Evolutionary conservation across 257 asterid species (phyloP), one percentile per base, ranked within the genome.

Genomic region (Galeopsis tetrahit): DNA sequence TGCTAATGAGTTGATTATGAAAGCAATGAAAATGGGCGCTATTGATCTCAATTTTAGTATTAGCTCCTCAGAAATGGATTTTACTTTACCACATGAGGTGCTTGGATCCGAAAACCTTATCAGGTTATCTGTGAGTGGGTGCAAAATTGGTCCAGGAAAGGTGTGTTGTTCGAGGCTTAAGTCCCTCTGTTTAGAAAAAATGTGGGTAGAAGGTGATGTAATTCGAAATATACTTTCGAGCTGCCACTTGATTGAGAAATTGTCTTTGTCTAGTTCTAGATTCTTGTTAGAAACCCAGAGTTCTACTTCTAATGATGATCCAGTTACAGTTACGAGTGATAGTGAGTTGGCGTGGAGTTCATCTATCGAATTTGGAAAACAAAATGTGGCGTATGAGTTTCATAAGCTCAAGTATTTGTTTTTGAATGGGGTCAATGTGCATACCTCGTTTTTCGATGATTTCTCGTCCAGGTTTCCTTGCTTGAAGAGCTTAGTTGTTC

Each of bases 381-480:
- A 2, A 42, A 42, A 42, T 42, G 48, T 55, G 68, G 55, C 1
- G 44, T 46, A 1, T 46, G 59, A 31, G 51, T 55, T 48, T 43
- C 38, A 7, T 46, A 57, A 32, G 15, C 66, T 77, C 28, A 67
- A 28, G 14, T 31, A 14, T 31, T n/a, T 77, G 59, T 49, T 17
- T 7, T 5, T 71, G 38, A 8, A 1, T 2, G 10, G 4, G 4
- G 65, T 55, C 36, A 2, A 15, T 0, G 2, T 58, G 0, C 17
- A 11, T 5, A 5, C 35, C 4, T 34, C 14, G 13, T 48, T 66
- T 72, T 61, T 71, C 31, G 0, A 4, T 5, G 57, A 66, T 8
- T 65, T 66, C 11, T 21, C 68, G 14, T 13, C 14, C 2, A 21
- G 15, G 38, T 71, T 72, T 66, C 78, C 78, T 6, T 59, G 34